Evolutionary conservation across 768 basidiomycete genomes (phyloP), one percentile per base, ranked within the genome.

Genomic region (Lactifluus volemus): DNA sequence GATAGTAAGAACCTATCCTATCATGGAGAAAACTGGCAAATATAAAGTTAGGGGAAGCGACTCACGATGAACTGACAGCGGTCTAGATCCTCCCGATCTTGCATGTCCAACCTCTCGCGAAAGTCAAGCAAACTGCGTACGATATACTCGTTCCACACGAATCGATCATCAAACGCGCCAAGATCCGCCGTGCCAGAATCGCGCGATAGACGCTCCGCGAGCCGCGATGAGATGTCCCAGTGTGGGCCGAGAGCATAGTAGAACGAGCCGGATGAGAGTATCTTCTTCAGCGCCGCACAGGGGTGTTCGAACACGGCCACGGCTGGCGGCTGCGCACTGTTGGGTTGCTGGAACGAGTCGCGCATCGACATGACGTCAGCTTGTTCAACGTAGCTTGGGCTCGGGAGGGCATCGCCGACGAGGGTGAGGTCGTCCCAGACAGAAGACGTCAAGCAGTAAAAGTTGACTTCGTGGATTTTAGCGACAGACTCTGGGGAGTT

Each of bases 131-230:
- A 74, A 68, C 92, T 90, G 47, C 85, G 80, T 49, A 95, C 81
- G 55, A 98, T 85, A 67, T 86, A 95, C 67, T 89, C 86, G 70
- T 99, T 99, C 96, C 96, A 99, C 12, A 98, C 82, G 70, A 95
- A 96, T 53, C 90, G 82, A 56, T 85, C 84, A 70, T 95, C 92
- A 66, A 86, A 92, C n/a, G 78, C 74, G 25, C 76, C 78, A 9
- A 80, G 70, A 67, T 89, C 84, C 63, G 71, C 70, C 42, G 73
- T 64, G 42, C 68, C 73, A 56, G 70, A 73, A 67, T 80, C 79
- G 70, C 82, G 76, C 60, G 79, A 73, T 53, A 94, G 72, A 3
- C 94, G 82, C 38, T 84, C 80, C 15, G 86, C 76, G 42, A 98
- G 77, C 49, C 95, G 77, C 1, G 91, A 87, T 4, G 93, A 93